These are phyloP conservation scores for Yamadazyma paraphyllophila DNA, from an alignment of 805 yeast genomes.

Conservation along the genomic window DNA sequence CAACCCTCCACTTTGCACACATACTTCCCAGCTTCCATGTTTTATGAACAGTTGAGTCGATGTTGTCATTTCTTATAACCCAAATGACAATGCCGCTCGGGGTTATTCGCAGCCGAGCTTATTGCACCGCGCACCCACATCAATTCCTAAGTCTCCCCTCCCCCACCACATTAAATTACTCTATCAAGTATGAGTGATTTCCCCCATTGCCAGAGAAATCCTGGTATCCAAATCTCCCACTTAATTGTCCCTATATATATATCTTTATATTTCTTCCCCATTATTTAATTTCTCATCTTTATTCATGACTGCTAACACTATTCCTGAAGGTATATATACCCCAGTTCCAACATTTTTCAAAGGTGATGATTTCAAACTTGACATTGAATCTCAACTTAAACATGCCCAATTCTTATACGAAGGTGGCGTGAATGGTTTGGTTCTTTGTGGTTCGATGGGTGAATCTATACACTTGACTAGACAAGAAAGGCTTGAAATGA, in stretches of 20 bases:
- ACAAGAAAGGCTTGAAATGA: constrained; percentile 25
- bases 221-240: background rate
- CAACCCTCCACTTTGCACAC: constrained; percentile 48
- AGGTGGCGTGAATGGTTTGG: constrained; percentile 32
- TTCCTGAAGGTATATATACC: constrained; percentile 24
- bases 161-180: background rate
- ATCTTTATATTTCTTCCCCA: background rate
- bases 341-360: constrained; percentile 33
- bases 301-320: background rate
- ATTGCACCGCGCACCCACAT: background rate
- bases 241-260: too few relatives aligned
- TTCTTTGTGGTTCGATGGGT: constrained; percentile 41
- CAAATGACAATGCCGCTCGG: background rate
- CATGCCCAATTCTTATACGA: constrained; percentile 28
- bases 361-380: constrained; percentile 19
- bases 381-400: constrained; percentile 28
- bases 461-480: constrained; percentile 34
- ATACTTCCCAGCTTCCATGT: background rate
- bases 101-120: background rate
- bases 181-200: background rate
- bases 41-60: background rate
- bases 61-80: background rate
- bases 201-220: background rate
- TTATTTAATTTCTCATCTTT: background rate
- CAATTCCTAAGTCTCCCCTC: background rate